phyloP scores from a whole-genome alignment of 345 rosid genomes.

The Eucalyptus rudis region DNA sequence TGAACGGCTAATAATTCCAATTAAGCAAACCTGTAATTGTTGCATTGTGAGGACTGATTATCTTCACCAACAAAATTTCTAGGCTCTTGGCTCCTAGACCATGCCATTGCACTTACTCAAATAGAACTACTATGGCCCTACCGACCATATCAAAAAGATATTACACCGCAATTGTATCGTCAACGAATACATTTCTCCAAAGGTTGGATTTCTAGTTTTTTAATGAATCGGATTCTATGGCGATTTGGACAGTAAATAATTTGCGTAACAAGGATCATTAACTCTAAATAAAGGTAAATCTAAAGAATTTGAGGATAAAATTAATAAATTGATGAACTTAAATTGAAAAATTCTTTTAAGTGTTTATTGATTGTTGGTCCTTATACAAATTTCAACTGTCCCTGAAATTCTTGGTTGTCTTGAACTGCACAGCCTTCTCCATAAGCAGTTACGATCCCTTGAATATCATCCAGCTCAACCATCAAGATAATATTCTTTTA shows the following conservation, averaged over 20 bases:
- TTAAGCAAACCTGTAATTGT: neutral
- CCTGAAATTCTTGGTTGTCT: neutral
- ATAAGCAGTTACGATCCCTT: neutral
- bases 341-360: too few species aligned
- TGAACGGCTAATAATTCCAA: neutral
- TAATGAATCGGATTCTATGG: neutral
- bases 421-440: neutral
- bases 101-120: neutral
- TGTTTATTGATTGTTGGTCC: neutral
- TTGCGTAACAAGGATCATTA: too few species aligned
- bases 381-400: neutral
- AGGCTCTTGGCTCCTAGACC: neutral
- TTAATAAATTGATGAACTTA: rapidly evolving
- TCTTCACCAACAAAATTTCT: neutral
- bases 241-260: rapidly evolving
- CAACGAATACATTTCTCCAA: neutral
- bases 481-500: neutral
- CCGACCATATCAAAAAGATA: neutral
- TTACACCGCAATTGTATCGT: neutral
- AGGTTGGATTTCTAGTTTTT: neutral
- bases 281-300: neutral
- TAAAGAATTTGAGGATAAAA: too few species aligned
- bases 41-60: neutral
- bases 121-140: neutral
- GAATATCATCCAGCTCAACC: neutral